Conservation (phyloP, 371 early-diverging fungal genomes). For the Parasitella parasitica region DNA sequence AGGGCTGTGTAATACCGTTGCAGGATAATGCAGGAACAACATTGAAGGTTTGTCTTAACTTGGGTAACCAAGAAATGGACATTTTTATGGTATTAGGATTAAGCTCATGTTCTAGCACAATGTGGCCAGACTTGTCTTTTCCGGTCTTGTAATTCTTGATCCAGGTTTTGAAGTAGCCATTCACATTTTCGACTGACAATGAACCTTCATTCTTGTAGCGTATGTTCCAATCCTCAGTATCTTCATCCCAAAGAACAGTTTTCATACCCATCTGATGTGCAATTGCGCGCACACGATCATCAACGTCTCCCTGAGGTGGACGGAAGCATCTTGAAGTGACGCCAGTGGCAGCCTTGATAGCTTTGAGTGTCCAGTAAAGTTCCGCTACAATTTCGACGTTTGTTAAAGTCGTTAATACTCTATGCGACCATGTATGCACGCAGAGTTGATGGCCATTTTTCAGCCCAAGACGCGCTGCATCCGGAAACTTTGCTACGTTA, state of each 20-base stretch:
- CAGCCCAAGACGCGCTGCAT: conserved; percentile 43
- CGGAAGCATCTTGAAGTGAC: conserved; percentile 55
- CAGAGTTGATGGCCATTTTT: conserved; percentile 46
- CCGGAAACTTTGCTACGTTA: conserved; percentile 41
- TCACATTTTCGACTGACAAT: conserved; percentile 25
- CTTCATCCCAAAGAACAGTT: conserved; percentile 46
- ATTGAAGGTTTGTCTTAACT: conserved; percentile 38
- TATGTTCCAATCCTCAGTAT: conserved; percentile 29
- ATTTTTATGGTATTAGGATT: conserved; percentile 47
- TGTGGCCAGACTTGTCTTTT: conserved; percentile 32
- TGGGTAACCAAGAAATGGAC: conserved; percentile 49
- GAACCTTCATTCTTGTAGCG: conserved; percentile 23
- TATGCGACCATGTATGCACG: conserved; percentile 62
- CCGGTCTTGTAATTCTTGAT: conserved; percentile 38
- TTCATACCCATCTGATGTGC: conserved; percentile 51
- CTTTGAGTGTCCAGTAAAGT: conserved; percentile 48
- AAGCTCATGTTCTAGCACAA: conserved; percentile 53
- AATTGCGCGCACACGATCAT: conserved; percentile 53
- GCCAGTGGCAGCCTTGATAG: conserved; percentile 56
- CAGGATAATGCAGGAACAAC: conserved; percentile 47
- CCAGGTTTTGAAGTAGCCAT: conserved; percentile 43
- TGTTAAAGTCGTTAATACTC: conserved; percentile 47
- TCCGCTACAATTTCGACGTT: conserved; percentile 58
- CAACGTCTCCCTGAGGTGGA: conserved; percentile 55
- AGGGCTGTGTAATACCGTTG: conserved; percentile 45